Base-by-base conservation (phyloP, 1,139 yeast species). In the Meyerozyma athensensis region DNA sequence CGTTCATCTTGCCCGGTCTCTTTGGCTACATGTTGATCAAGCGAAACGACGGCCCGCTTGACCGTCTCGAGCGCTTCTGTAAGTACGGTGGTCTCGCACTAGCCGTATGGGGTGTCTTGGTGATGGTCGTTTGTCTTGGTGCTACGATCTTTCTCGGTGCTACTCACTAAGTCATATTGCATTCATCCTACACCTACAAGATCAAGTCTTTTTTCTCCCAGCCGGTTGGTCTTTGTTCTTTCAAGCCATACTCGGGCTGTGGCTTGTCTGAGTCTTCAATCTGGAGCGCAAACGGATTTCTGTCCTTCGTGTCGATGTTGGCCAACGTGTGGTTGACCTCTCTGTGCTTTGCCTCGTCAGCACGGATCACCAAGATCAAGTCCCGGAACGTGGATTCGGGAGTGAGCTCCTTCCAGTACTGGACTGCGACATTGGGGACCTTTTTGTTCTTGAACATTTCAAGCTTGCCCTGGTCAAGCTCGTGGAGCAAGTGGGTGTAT, bases 311-410 rank as follows among this genome's bases (percentile, higher is more conserved):
- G 36, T 72, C 57, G 50, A 83, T 68, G 49, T 82, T 82, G 19
- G 87, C 90, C 52, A 82, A 71, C 0, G 89, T 81, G 55, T 81
- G 89, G 59, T 81, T 81, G 35, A 81, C 87, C 53, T 82, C 89
- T 54, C 89, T 70, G 54, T 81, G 89, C 54, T 81, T 81, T 31
- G 86, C 81, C 55, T 81, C 89, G 50, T 81, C 89, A 6, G 76
- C 76, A 45, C 75, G 59, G 90, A 81, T 67, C 49, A 78, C 73
- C 45, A 71, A 65, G 32, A 83, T 63, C 52, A 83, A 66, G 46
- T 82, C 89, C 43, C 68, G 68, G 58, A 83, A 74, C 4, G 77
- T 64, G 7, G 84, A 71, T 17, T 76, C 53, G 30, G 59, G 60
- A 30, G 62, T 63, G 37, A 65, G 56, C 56, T 78, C 72, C 9